Conservation (phyloP, 192 early-diverging fungal species). For the Coemansia sp. region DNA sequence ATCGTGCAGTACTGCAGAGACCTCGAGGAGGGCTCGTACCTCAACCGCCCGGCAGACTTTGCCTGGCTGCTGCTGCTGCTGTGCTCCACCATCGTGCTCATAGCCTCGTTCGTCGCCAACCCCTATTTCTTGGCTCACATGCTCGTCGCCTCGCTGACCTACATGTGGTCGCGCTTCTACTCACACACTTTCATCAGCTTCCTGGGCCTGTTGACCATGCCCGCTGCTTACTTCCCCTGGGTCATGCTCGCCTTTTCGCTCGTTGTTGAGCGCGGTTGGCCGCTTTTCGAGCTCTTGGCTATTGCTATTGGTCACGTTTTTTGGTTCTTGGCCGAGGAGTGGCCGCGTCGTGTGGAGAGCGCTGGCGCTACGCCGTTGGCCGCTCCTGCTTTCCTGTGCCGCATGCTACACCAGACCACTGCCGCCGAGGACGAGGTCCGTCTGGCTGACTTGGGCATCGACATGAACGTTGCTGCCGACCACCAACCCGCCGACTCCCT, state of each 20-base stretch:
- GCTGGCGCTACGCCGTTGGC: constrained; percentile 20
- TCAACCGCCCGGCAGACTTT: constrained; percentile 88
- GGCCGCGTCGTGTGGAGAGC: constrained; percentile 69
- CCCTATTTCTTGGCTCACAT: constrained; percentile 82
- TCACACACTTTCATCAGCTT: constrained; percentile 86
- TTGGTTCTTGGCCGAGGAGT: constrained; percentile 94
- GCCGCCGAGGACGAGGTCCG: constrained; percentile 1
- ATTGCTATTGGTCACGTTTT: constrained; percentile 90
- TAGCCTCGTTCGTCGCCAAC: constrained; percentile 22
- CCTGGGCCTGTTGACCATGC: constrained; percentile 86
- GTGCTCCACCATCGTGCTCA: constrained; percentile 54
- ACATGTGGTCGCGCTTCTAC: constrained; percentile 97
- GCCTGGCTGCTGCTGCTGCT: constrained; percentile 82
- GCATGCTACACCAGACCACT: constrained; percentile 26
- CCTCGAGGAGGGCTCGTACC: constrained; percentile 93
- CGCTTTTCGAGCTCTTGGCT: constrained; percentile 76
- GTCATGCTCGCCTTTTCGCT: constrained; percentile 84
- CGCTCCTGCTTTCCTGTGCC: constrained; percentile 35
- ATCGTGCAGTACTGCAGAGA: constrained; percentile 82
- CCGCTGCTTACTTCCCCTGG: constrained; percentile 91
- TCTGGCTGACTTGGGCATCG: not conserved
- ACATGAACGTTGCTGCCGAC: not conserved
- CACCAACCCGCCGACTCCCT: no score
- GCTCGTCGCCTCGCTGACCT: constrained; percentile 82
- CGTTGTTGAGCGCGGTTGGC: constrained; percentile 66